Evolutionary conservation across 352 stramenopile species (phyloP), one percentile per base, ranked within the genome.

Genomic region (Pythium monospermum): DNA sequence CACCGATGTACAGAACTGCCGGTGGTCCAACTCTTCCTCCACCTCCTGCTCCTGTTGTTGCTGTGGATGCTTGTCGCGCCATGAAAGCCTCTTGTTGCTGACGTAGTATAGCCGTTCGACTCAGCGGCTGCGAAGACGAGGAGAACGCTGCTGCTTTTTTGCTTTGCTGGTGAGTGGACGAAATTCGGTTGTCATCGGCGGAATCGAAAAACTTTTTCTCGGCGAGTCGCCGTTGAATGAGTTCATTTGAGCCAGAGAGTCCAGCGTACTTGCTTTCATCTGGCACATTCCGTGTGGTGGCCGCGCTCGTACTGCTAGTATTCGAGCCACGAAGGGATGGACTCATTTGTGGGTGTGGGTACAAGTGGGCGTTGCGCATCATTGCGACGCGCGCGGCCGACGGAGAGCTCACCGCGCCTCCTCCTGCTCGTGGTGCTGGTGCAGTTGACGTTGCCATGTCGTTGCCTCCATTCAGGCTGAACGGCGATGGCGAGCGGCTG

Each of bases 191-290:
- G 28, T 71, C 68, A 43, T 74, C 66, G 4, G 61, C 52, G 47
- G 66, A 73, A 43, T 73, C 64, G n/a, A 69, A 60, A 21, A 48
- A 61, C 32, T 66, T 68, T 21, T 79, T 69, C 41, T 71, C 62
- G 42, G 66, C 64, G 2, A 75, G 39, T 32, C 66, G 68, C 16
- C 63, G 62, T 31, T 39, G 50, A 18, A 84, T 31, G 5, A 80
- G 38, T 38, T 72, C 69, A 19, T 66, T 66, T 30, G 64, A 46
- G 6, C 57, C 65, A 0, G 57, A 71, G 7, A 84, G 42, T 2
- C 62, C 58, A 5, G 59, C 76, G 55, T 86, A 85, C 25, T 80
- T 79, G 30, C 62, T 64, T 3, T 31, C 27, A 30, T 40, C 41
- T 23, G 13, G 16, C 4, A 26, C 40, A 16, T 40, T 21, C 19